Conservation (phyloP, 345 rosid species). For the Pugionium dolabratum region DNA sequence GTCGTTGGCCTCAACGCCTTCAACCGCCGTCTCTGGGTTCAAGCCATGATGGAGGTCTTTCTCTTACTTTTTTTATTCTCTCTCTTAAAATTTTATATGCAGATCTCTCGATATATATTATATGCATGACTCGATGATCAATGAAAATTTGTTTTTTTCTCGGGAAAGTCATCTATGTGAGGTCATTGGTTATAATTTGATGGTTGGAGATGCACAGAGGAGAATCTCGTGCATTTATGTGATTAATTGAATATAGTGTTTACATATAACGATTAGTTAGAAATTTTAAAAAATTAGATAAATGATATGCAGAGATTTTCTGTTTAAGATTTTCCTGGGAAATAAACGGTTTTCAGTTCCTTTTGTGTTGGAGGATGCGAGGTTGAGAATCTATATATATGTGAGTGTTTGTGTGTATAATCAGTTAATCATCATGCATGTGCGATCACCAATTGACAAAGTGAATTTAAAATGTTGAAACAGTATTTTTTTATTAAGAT, state of each 20-base stretch:
- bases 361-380: constrained; percentile 5
- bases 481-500: not conserved
- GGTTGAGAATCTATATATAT: not conserved
- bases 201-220: constrained; percentile 22
- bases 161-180: not conserved
- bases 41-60: constrained; percentile 87
- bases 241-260: too few species aligned
- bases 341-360: constrained; percentile 13
- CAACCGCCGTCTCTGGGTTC: constrained; percentile 88
- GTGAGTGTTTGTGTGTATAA: not conserved
- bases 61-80: not conserved
- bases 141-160: not conserved
- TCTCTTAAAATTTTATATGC: not conserved
- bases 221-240: not conserved
- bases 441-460: not conserved
- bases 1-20: constrained; percentile 74
- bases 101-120: too few species aligned
- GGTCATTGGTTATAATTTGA: constrained; percentile 1
- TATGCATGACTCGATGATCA: too few species aligned
- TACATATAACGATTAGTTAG: too few species aligned
- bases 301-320: not conserved
- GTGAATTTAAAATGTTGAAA: not conserved
- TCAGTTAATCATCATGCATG: constrained; percentile 15
- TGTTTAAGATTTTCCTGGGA: constrained; percentile 23
- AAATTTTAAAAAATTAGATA: not conserved